Conservation (phyloP, 768 basidiomycete genomes). For the Gymnopilus junonius region DNA sequence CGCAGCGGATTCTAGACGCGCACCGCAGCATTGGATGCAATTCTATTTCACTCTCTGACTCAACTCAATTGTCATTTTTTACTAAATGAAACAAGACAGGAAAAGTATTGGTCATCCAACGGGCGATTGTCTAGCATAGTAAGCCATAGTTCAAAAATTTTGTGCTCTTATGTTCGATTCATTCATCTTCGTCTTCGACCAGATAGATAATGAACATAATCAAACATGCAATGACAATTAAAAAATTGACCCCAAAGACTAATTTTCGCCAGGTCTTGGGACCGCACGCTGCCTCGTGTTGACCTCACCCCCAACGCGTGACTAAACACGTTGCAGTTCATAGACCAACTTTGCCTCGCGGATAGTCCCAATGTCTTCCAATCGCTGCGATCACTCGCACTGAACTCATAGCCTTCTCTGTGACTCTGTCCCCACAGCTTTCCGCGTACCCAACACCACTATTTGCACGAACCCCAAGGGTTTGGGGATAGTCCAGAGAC, state of each 20-base stretch:
- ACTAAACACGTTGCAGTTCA: conserved; percentile 26
- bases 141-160: conserved; percentile 6
- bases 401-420: conserved; percentile 22
- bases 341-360: conserved; percentile 31
- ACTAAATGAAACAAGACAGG: conserved; percentile 1
- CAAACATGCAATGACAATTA: not conserved
- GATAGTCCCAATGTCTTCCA: conserved; percentile 20
- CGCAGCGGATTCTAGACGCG: not conserved
- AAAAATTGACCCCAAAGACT: conserved; percentile 1
- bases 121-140: not conserved
- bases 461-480: conserved; percentile 9
- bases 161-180: not conserved
- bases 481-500: not conserved
- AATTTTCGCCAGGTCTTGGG: conserved; percentile 15
- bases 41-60: conserved; percentile 7
- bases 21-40: conserved; percentile 8
- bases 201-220: conserved; percentile 4
- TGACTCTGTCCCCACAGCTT: conserved; percentile 22
- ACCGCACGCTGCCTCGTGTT: conserved; percentile 26
- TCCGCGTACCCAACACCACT: conserved; percentile 14
- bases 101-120: not conserved
- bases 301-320: conserved; percentile 22
- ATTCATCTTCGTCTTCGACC: conserved; percentile 4
- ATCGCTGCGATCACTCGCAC: conserved; percentile 13
- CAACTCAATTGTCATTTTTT: conserved; percentile 4